These are phyloP conservation scores for Taphrina wiesneri DNA, from an alignment of 1,139 yeast genomes.

Conservation along the genomic window DNA sequence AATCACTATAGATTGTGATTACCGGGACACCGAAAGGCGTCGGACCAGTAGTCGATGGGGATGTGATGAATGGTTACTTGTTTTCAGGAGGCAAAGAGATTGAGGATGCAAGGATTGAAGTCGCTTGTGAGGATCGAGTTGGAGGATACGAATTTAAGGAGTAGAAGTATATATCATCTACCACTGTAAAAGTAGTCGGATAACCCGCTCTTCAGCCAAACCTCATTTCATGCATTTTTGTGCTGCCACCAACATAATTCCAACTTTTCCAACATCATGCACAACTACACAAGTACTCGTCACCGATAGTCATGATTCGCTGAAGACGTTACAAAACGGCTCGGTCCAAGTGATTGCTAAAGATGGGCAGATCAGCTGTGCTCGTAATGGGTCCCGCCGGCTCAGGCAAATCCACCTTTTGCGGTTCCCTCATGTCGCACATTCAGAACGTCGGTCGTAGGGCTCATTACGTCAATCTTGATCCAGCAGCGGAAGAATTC, in stretches of 20 bases:
- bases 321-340: too few relatives aligned
- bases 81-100: slow-evolving; percentile 58
- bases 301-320: too few relatives aligned
- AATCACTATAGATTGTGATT: slow-evolving; percentile 52
- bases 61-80: slow-evolving; percentile 64
- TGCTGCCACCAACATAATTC: neutral
- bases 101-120: slow-evolving; percentile 54
- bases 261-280: neutral
- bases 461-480: slow-evolving; percentile 91
- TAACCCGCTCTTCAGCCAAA: neutral
- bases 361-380: slow-evolving; percentile 94
- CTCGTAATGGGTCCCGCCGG: slow-evolving; percentile 97
- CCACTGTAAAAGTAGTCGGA: neutral
- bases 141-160: slow-evolving; percentile 75
- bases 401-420: slow-evolving; percentile 90
- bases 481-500: slow-evolving; percentile 95
- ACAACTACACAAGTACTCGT: too few relatives aligned
- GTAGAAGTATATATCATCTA: neutral
- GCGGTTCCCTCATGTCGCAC: slow-evolving; percentile 80
- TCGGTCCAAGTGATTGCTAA: too few relatives aligned
- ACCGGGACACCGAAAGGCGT: slow-evolving; percentile 99
- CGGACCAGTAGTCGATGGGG: slow-evolving; percentile 77
- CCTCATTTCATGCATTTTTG: neutral
- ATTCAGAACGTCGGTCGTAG: slow-evolving; percentile 89
- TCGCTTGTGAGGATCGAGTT: slow-evolving; percentile 66